Conservation (phyloP, 2,329 filamentous ascomycete species). For the Aureobasidium uvarum region DNA sequence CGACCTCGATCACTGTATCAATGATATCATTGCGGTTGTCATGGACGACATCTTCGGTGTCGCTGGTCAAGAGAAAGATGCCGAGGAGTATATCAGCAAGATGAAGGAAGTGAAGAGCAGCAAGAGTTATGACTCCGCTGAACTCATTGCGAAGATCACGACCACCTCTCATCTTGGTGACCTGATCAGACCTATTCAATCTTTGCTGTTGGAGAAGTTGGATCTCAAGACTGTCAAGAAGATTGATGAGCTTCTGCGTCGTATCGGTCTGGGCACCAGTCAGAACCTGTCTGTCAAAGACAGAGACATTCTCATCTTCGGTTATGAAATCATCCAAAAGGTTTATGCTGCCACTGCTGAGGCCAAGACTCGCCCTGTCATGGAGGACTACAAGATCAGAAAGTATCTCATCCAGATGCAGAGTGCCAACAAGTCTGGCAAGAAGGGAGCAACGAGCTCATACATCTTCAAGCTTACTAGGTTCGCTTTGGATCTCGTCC, state of each 20-base stretch:
- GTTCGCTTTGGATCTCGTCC: conserved; percentile 83
- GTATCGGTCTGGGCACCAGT: conserved; percentile 78
- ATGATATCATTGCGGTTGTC: conserved; percentile 74
- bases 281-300: conserved; percentile 77
- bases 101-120: conserved; percentile 98
- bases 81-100: conserved; percentile 88
- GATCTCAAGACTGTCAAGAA: conserved; percentile 81
- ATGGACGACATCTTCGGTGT: conserved; percentile 98
- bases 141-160: conserved; percentile 79
- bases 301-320: conserved; percentile 85
- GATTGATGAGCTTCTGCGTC: conserved; percentile 81
- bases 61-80: conserved; percentile 93
- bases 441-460: conserved; percentile 69
- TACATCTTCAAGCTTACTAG: conserved; percentile 83
- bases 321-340: conserved; percentile 88
- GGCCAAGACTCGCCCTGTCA: conserved; percentile 34
- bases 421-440: conserved; percentile 70
- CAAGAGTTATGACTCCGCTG: conserved; percentile 98
- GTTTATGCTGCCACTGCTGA: conserved; percentile 60
- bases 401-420: conserved; percentile 77
- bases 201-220: conserved; percentile 78
- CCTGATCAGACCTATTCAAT: conserved; percentile 74
- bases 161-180: conserved; percentile 71
- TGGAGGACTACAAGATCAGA: conserved; percentile 61
- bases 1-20: conserved; percentile 83